These are phyloP conservation scores for Pistacia integerrima DNA, from an alignment of 345 rosid genomes.

Conservation along the genomic window DNA sequence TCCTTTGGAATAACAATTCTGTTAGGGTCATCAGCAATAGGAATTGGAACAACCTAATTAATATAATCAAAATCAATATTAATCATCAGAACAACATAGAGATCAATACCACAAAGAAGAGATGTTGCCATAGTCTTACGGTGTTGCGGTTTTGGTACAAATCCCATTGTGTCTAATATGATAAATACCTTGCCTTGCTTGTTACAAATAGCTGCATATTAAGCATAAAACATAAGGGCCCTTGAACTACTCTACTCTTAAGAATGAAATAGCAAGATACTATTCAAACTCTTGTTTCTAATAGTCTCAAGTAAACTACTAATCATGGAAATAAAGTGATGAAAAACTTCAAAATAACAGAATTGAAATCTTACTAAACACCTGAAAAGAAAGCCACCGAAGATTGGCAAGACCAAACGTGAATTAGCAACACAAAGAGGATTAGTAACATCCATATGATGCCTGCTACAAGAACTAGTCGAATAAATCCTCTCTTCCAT, in stretches of 20 bases:
- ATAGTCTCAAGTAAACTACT: neutral
- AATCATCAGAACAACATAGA: conserved; percentile 13
- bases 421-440: conserved; percentile 66
- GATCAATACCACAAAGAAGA: conserved; percentile 26
- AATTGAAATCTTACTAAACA: conserved; percentile 15
- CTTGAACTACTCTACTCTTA: too few relatives aligned
- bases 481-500: conserved; percentile 78
- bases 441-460: conserved; percentile 88
- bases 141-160: conserved; percentile 68
- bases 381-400: conserved; percentile 80
- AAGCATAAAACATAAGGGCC: too few relatives aligned
- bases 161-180: too few relatives aligned
- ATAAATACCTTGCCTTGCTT: too few relatives aligned
- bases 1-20: conserved; percentile 63
- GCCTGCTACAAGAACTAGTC: conserved; percentile 79
- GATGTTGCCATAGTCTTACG: conserved; percentile 53
- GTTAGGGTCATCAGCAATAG: conserved; percentile 64
- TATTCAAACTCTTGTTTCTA: neutral
- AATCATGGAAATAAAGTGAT: neutral
- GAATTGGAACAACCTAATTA: conserved; percentile 67
- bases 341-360: neutral
- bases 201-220: too few relatives aligned
- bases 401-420: conserved; percentile 89
- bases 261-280: neutral
- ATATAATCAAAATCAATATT: conserved; percentile 18